Base-by-base conservation (phyloP, 169 alveolate genomes). In the Eimeria acervulina region DNA sequence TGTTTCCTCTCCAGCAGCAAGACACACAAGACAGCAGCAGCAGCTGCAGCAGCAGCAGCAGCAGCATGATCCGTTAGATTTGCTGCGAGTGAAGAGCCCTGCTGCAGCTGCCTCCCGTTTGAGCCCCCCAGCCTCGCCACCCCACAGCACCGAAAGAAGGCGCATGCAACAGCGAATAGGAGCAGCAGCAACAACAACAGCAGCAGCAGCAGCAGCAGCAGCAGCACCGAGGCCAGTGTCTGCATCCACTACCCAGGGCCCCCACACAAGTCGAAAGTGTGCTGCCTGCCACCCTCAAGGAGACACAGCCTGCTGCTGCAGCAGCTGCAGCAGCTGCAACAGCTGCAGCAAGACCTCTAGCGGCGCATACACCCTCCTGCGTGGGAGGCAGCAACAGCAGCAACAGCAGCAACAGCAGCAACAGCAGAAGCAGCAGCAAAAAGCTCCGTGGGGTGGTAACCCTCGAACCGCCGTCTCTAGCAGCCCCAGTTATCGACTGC, bases 161-260 rank as follows among this genome's bases (percentile, higher is more conserved):
- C 83, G 83, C 83, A 36, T 72, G 40, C 83, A 72, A 44, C 83
- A 19, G 7, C 44, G 44, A n/a, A 44, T 21, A 36, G 83, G 15
- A 36, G 83, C 83, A 63, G 74, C 83, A 72, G 44, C 83, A 72
- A 44, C 74, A 63, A 17, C 74, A 63, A n/a, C 74, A 72, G 83
- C 83, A 72, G 83, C 83, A n/a, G 40, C 47, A 72, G 52, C 83
- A 72, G 52, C 40, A 72, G 83, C 47, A 21, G 83, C 52, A 31
- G 83, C 55, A 47, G 55, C 55, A 47, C 19, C 55, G 55, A 47
- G 55, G 83, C 40, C 83, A 6, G 28, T 36, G 40, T 36, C 83
- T 31, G 83, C 42, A 36, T n/a, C n/a, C n/a, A n/a, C n/a, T n/a
- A n/a, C n/a, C n/a, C 52, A 72, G 52, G 7, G 83, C 83, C 83